phyloP scores from a whole-genome alignment of 2,329 filamentous ascomycete genomes.

The Paraphoma sp. region DNA sequence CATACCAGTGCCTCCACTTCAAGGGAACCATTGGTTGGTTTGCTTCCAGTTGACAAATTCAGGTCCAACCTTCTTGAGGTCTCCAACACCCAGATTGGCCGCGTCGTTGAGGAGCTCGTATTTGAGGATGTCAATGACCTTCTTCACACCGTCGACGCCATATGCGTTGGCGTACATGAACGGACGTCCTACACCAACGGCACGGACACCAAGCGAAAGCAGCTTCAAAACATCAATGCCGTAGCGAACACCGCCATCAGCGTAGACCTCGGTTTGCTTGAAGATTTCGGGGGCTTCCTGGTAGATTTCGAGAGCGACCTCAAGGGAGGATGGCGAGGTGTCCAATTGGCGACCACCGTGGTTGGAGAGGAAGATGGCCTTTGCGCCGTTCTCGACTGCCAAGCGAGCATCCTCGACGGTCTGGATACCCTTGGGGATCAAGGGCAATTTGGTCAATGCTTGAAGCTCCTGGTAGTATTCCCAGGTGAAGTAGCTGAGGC shows the following conservation, averaged over 20 bases:
- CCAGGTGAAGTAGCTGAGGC: conserved; percentile 42
- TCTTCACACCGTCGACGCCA: conserved; percentile 67
- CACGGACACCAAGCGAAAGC: conserved; percentile 47
- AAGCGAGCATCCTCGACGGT: conserved; percentile 49
- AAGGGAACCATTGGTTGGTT: not conserved
- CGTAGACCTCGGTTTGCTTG: conserved; percentile 48
- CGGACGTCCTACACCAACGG: conserved; percentile 56
- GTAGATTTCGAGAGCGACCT: conserved; percentile 79
- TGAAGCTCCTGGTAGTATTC: conserved; percentile 43
- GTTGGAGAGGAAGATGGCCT: conserved; percentile 51
- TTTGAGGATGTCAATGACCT: conserved; percentile 60
- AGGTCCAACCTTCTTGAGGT: conserved; percentile 35
- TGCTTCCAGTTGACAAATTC: conserved; percentile 7
- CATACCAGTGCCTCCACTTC: not conserved
- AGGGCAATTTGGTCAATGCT: conserved; percentile 47
- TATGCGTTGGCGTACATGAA: conserved; percentile 62
- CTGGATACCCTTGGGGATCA: conserved; percentile 51
- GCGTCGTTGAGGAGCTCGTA: conserved; percentile 54
- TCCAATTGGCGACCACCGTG: conserved; percentile 51
- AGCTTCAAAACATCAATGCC: conserved; percentile 49
- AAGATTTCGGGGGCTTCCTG: conserved; percentile 54
- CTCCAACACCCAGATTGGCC: conserved; percentile 39
- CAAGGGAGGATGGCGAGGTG: conserved; percentile 69
- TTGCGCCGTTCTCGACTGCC: conserved; percentile 44
- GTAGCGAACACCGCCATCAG: conserved; percentile 50